Percentiles rank a stretch among this genome's conserved stretches.
Evolutionary conservation across 768 basidiomycete species (phyloP).

Genomic region (Leccinum subtestaceum): DNA sequence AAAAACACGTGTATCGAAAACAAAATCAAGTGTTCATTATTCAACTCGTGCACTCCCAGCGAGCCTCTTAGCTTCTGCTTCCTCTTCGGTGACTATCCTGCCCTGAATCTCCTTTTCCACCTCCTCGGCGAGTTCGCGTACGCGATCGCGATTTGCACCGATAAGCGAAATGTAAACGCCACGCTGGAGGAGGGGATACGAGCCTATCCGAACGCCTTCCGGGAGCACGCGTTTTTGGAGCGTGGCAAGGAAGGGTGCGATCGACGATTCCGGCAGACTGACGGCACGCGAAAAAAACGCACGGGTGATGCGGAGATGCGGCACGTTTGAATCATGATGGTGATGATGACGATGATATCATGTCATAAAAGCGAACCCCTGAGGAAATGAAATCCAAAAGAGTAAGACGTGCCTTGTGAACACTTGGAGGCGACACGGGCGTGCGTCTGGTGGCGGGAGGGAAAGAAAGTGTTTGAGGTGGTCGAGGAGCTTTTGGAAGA

Average conservation of each 20-base stretch:
- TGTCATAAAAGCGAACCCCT: not conserved
- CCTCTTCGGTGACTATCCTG: constrained; percentile 60
- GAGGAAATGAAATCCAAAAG: not conserved
- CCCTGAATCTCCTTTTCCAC: constrained; percentile 60
- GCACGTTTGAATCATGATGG: not conserved
- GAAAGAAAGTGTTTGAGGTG: constrained; percentile 71
- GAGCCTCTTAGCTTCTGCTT: constrained; percentile 52
- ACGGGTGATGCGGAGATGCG: not conserved
- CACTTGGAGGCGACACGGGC: constrained; percentile 77
- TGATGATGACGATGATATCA: not conserved
- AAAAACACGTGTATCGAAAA: not conserved
- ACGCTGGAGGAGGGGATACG: constrained; percentile 58
- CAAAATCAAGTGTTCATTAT: not conserved
- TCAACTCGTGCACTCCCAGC: not conserved
- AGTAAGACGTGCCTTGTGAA: constrained; percentile 66
- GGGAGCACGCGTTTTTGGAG: constrained; percentile 70
- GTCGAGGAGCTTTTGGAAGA: constrained; percentile 81
- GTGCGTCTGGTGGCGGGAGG: constrained; percentile 69
- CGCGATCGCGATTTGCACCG: constrained; percentile 42
- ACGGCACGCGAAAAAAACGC: not conserved
- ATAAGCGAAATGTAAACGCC: constrained; percentile 69
- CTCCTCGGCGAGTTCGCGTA: constrained; percentile 58
- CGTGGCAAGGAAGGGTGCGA: constrained; percentile 80
- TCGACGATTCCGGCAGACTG: constrained; percentile 76
- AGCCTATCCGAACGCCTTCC: constrained; percentile 80